These are phyloP conservation scores for Singerocomus inundabilis DNA, from an alignment of 1,284 basidiomycete genomes.

Conservation along the genomic window DNA sequence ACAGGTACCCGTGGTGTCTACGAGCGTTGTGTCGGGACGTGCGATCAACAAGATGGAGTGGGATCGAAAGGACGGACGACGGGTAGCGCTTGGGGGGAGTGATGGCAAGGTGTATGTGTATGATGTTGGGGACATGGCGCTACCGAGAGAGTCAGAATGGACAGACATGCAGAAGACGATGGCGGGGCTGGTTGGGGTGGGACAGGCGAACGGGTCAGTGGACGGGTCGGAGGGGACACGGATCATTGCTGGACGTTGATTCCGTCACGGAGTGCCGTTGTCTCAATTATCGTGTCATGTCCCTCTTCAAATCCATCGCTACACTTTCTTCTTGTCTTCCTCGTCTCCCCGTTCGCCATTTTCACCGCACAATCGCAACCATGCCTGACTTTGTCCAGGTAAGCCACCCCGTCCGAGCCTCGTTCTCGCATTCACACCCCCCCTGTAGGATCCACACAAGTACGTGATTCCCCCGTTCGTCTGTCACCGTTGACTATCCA, in stretches of 20 bases:
- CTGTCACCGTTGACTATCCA: not conserved
- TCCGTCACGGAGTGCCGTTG: conserved; percentile 17
- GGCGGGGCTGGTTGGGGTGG: conserved; percentile 56
- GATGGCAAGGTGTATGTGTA: conserved; percentile 94
- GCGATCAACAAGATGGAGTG: conserved; percentile 96
- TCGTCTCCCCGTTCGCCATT: not conserved
- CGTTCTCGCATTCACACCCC: too few relatives aligned
- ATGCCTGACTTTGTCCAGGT: conserved; percentile 4
- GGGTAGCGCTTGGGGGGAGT: conserved; percentile 85
- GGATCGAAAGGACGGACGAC: conserved; percentile 84
- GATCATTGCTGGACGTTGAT: conserved; percentile 45
- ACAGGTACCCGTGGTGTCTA: conserved; percentile 81
- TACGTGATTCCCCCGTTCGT: conserved; percentile 35
- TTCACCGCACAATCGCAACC: not conserved
- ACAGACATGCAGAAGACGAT: conserved; percentile 83
- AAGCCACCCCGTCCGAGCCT: not conserved
- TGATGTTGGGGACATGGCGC: conserved; percentile 87
- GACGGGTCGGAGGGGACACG: conserved; percentile 42
- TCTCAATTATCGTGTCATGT: not conserved
- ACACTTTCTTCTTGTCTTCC: not conserved
- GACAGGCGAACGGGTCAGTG: conserved; percentile 50
- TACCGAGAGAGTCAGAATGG: conserved; percentile 87
- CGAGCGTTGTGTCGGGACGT: conserved; percentile 64
- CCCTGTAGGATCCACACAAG: conserved; percentile 65
- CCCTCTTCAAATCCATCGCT: not conserved